Percentiles rank a stretch among this genome's conserved stretches.
These are phyloP conservation scores for Alectoria sarmentosa DNA, from an alignment of 495 filamentous ascomycete species.

Conservation along the genomic window DNA sequence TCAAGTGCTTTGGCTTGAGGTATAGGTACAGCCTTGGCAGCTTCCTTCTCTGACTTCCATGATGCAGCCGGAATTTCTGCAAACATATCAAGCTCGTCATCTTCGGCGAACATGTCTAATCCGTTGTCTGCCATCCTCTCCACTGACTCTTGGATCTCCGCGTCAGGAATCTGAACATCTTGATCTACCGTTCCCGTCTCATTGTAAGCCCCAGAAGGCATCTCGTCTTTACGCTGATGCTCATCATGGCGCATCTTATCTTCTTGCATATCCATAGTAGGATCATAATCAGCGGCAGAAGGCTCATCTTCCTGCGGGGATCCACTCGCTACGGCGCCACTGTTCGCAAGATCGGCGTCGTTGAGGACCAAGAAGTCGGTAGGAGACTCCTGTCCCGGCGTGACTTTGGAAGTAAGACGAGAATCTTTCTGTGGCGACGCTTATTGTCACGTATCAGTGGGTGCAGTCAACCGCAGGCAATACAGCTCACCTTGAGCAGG, in stretches of 20 bases:
- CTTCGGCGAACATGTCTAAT: slow-evolving; percentile 96
- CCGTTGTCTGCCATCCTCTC: slow-evolving; percentile 45
- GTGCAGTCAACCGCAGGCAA: not conserved
- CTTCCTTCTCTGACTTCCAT: slow-evolving; percentile 38
- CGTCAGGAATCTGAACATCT: slow-evolving; percentile 47
- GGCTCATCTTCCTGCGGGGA: slow-evolving; percentile 63
- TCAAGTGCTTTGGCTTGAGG: slow-evolving; percentile 60
- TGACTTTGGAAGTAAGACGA: slow-evolving; percentile 41
- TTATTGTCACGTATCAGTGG: slow-evolving; percentile 5
- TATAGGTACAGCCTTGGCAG: slow-evolving; percentile 37
- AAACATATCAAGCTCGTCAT: slow-evolving; percentile 86
- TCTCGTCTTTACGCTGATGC: slow-evolving; percentile 48
- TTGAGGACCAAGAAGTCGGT: slow-evolving; percentile 49
- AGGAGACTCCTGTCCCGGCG: slow-evolving; percentile 43
- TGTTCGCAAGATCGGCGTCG: slow-evolving; percentile 61
- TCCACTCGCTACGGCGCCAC: slow-evolving; percentile 41
- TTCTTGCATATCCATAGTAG: slow-evolving; percentile 85
- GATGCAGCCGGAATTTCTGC: slow-evolving; percentile 49
- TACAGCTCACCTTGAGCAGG: slow-evolving; percentile 23
- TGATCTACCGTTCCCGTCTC: slow-evolving; percentile 52
- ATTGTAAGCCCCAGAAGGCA: slow-evolving; percentile 54
- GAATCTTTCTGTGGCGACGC: slow-evolving; percentile 33
- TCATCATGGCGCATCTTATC: slow-evolving; percentile 67
- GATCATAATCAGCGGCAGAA: slow-evolving; percentile 94
- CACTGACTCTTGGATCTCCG: slow-evolving; percentile 33